phyloP scores from a whole-genome alignment of 2,329 filamentous ascomycete species.

The Penicillium hesseltinei region DNA sequence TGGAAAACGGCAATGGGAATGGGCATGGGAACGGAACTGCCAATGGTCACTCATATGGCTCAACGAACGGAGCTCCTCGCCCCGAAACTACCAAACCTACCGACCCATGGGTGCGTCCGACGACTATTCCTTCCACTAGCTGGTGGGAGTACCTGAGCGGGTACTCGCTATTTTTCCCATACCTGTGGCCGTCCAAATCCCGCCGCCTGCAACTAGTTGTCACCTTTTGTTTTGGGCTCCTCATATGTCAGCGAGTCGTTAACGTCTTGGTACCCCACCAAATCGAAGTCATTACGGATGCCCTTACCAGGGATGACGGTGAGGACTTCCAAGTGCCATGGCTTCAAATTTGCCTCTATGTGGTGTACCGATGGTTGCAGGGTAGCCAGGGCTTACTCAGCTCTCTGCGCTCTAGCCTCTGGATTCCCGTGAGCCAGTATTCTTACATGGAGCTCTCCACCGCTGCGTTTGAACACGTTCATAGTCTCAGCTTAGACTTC shows the following conservation, averaged over 20 bases:
- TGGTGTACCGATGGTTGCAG: conserved; percentile 77
- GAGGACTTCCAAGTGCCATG: conserved; percentile 62
- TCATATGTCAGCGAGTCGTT: conserved; percentile 76
- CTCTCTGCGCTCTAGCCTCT: conserved; percentile 76
- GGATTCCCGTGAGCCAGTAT: conserved; percentile 96
- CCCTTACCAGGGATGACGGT: conserved; percentile 61
- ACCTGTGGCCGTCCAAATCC: conserved; percentile 89
- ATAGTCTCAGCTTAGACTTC: conserved; percentile 91
- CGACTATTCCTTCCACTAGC: conserved; percentile 78
- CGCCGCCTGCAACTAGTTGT: conserved; percentile 73
- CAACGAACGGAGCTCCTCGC: conserved; percentile 42
- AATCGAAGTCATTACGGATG: conserved; percentile 74
- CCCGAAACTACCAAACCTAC: conserved; percentile 46
- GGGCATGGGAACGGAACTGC: conserved; percentile 47
- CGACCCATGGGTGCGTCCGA: conserved; percentile 85
- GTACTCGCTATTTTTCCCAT: conserved; percentile 92
- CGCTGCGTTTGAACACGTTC: conserved; percentile 95
- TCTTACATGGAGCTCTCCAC: conserved; percentile 93
- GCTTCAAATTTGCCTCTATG: conserved; percentile 71
- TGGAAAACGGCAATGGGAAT: conserved; percentile 47
- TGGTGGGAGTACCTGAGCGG: conserved; percentile 97
- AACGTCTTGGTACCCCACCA: conserved; percentile 84
- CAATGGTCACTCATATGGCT: conserved; percentile 53
- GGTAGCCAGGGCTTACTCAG: conserved; percentile 85
- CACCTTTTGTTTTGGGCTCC: conserved; percentile 74